These are phyloP conservation scores for Fusarium staphyleae DNA, from an alignment of 2,329 filamentous ascomycete genomes.

Conservation along the genomic window DNA sequence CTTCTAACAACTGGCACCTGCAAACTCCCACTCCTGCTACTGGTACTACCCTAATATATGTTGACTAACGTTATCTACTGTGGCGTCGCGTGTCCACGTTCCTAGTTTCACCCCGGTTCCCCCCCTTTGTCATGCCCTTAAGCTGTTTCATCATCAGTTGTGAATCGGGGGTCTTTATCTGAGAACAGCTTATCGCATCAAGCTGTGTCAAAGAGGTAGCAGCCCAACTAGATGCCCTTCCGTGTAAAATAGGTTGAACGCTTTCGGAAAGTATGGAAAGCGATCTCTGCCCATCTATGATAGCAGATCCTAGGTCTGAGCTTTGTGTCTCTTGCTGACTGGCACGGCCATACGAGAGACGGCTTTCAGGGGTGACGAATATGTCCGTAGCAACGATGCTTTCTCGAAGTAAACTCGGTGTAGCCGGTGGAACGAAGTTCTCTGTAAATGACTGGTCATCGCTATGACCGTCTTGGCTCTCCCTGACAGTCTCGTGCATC, in stretches of 20 bases:
- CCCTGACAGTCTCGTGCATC: slow-evolving; percentile 22
- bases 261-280: not conserved
- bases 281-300: not conserved
- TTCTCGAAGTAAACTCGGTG: slow-evolving; percentile 20
- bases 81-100: not conserved
- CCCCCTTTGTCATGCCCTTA: not conserved
- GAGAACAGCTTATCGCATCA: not conserved
- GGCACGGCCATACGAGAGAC: slow-evolving; percentile 12
- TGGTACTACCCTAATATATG: not conserved
- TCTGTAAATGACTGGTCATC: not conserved
- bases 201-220: not conserved
- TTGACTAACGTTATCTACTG: not conserved
- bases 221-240: slow-evolving; percentile 1
- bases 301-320: not conserved
- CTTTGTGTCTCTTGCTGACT: not conserved
- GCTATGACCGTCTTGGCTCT: slow-evolving; percentile 10
- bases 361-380: slow-evolving; percentile 36
- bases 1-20: not conserved
- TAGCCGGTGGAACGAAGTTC: slow-evolving; percentile 9
- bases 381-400: slow-evolving; percentile 31
- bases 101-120: not conserved
- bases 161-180: not conserved
- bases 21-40: not conserved
- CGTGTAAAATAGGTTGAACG: not conserved
- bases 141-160: not conserved